Evolutionary conservation across 352 stramenopile genomes (phyloP), one percentile per base, ranked within the genome.

Genomic region (Phytophthora melonis): DNA sequence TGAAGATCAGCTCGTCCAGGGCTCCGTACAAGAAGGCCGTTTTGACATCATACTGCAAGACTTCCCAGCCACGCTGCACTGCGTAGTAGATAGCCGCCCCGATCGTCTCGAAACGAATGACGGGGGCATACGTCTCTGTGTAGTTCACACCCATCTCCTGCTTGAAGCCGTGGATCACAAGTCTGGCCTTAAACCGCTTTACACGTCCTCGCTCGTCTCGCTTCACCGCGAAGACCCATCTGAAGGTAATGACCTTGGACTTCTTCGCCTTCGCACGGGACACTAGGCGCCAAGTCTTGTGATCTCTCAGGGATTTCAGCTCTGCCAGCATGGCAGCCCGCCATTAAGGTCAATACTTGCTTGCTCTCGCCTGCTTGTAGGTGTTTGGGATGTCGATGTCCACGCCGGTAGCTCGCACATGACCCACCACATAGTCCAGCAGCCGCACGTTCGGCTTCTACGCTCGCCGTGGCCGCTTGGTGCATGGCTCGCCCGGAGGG

Each of bases 81-180:
- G 45, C 34, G 43, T 59, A 66, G 45, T 58, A 59, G 5, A 72
- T 63, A 19, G 63, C 63, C 0, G 55, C 39, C 19, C 63, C 39
- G 2, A 77, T 66, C 0, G 52, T 69, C 21, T 72, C 70, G 32
- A 77, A 77, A 0, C 70, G 13, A 4, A 74, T 68, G 3, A 75
- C 61, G 18, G 67, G 72, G 25, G 72, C 50, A 14, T 53, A 79
- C 2, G 68, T 79, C 10, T 70, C 57, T 0, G 5, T 47, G 62
- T 75, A 75, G 57, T 68, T 63, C 11, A 75, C 30, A 18, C 66
- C 66, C 23, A 41, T 53, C 21, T 65, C 8, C 39, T 75, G 72
- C 27, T 72, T 70, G 34, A 68, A 74, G 3, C 66, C 66, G 19
- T 65, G 58, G 34, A 72, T 65, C 14, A 71, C 61, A 16, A 75